Percentiles rank a stretch among this genome's conserved stretches.
Conservation (phyloP, 2,329 filamentous ascomycete genomes). For the Xylaria sp. region DNA sequence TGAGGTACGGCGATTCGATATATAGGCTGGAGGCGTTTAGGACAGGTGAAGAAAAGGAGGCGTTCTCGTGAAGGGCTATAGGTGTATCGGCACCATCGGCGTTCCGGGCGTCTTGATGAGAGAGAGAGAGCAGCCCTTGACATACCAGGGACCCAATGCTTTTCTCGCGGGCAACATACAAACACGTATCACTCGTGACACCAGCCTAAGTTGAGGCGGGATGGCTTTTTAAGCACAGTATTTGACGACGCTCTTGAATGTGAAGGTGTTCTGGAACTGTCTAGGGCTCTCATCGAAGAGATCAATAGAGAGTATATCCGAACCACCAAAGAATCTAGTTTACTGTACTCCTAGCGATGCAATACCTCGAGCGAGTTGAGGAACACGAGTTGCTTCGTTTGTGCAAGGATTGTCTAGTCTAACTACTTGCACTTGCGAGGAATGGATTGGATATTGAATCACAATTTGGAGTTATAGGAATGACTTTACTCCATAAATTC, state of each 20-base stretch:
- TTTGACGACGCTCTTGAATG: constrained; percentile 14
- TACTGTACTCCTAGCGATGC: constrained; percentile 26
- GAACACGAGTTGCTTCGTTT: constrained; percentile 2
- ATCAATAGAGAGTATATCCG: constrained; percentile 8
- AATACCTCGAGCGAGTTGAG: constrained; percentile 27
- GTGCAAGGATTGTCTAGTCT: not conserved
- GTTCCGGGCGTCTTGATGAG: constrained; percentile 24
- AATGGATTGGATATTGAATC: not conserved
- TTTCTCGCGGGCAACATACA: not conserved
- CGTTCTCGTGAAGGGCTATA: constrained; percentile 10
- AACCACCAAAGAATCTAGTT: constrained; percentile 1
- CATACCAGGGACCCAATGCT: not conserved
- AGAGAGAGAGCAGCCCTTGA: constrained; percentile 1
- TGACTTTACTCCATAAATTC: not conserved
- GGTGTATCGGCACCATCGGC: constrained; percentile 25
- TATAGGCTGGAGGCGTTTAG: constrained; percentile 6
- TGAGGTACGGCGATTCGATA: constrained; percentile 1
- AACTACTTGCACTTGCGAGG: not conserved
- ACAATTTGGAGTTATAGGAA: not conserved
- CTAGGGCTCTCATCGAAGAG: constrained; percentile 7
- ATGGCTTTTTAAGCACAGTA: constrained; percentile 15
- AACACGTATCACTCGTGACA: constrained; percentile 12
- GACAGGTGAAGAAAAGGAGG: constrained; percentile 11
- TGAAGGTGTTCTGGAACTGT: constrained; percentile 19
- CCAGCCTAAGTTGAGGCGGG: constrained; percentile 4